These are phyloP conservation scores for Datisca glomerata DNA, from an alignment of 306 rosid genomes.

Conservation along the genomic window DNA sequence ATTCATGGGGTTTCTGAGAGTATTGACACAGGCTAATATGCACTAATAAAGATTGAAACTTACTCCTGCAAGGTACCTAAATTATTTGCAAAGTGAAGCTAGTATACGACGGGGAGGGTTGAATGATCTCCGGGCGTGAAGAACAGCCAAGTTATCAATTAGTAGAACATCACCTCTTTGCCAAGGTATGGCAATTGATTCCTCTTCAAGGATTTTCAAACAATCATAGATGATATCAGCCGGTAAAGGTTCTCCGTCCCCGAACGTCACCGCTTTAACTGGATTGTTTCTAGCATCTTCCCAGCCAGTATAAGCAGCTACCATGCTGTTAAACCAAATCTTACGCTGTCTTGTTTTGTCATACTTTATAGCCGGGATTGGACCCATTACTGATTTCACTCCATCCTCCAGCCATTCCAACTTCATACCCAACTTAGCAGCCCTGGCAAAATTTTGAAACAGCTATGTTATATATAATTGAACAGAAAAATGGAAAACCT, in stretches of 20 bases:
- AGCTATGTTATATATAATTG: too few relatives aligned
- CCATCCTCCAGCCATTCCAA: constrained; percentile 74
- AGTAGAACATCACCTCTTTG: constrained; percentile 60
- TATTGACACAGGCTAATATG: too few relatives aligned
- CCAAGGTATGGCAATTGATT: constrained; percentile 59
- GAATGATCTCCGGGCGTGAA: constrained; percentile 63
- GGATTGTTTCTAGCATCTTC: constrained; percentile 48
- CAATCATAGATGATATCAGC: constrained; percentile 48
- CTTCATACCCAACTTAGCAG: constrained; percentile 69
- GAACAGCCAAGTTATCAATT: constrained; percentile 76
- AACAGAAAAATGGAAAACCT: too few relatives aligned
- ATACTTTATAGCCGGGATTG: constrained; percentile 60
- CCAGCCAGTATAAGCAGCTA: constrained; percentile 66
- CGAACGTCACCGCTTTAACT: constrained; percentile 72
- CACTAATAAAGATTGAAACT: background rate
- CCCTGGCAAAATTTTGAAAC: too few relatives aligned
- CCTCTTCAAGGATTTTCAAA: constrained; percentile 56
- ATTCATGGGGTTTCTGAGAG: too few relatives aligned
- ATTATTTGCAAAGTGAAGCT: constrained; percentile 45
- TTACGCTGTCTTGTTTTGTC: constrained; percentile 45
- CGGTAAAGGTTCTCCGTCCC: constrained; percentile 64
- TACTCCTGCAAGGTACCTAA: background rate
- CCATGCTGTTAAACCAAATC: constrained; percentile 93
- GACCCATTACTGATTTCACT: constrained; percentile 72
- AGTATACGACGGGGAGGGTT: constrained; percentile 51